Evolutionary conservation across 768 basidiomycete species (phyloP).

Genomic region (Lactarius trivialis): DNA sequence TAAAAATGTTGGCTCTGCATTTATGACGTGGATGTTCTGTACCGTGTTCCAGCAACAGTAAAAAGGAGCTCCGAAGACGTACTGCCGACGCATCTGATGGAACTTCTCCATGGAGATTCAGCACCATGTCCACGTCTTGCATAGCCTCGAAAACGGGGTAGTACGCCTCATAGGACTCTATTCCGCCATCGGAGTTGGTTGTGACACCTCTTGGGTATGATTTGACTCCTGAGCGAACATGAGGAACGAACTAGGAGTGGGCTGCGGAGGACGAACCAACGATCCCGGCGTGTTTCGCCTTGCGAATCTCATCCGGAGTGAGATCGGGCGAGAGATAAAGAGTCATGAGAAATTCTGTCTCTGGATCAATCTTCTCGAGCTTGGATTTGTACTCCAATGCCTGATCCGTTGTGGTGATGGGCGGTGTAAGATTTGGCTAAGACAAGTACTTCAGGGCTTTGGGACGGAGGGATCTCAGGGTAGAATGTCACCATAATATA

Average conservation of each 20-base stretch:
- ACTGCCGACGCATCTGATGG: slow-evolving; percentile 71
- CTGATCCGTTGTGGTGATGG: slow-evolving; percentile 73
- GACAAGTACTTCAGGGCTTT: neutral
- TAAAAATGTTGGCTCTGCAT: slow-evolving; percentile 86
- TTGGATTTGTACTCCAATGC: slow-evolving; percentile 75
- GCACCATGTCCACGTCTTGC: slow-evolving; percentile 89
- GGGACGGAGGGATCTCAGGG: neutral
- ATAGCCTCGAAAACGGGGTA: slow-evolving; percentile 91
- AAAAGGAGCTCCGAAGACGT: slow-evolving; percentile 28
- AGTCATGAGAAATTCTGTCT: slow-evolving; percentile 89
- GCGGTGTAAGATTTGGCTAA: slow-evolving; percentile 89
- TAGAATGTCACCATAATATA: slow-evolving; percentile 83
- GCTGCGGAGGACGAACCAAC: slow-evolving; percentile 35
- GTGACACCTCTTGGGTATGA: slow-evolving; percentile 97
- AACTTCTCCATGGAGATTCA: slow-evolving; percentile 96
- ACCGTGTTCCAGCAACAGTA: neutral
- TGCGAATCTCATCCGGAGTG: slow-evolving; percentile 84
- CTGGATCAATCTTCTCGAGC: slow-evolving; percentile 67
- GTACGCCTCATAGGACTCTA: slow-evolving; percentile 91
- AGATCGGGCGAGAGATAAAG: slow-evolving; percentile 90
- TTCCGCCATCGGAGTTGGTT: slow-evolving; percentile 93
- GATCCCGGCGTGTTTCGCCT: slow-evolving; percentile 81
- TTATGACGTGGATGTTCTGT: slow-evolving; percentile 86
- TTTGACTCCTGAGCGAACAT: slow-evolving; percentile 59
- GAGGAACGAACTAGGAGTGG: neutral